These are phyloP conservation scores for Selaginella moellendorffii DNA, from an alignment of 75 land plant species.

Conservation along the genomic window DNA sequence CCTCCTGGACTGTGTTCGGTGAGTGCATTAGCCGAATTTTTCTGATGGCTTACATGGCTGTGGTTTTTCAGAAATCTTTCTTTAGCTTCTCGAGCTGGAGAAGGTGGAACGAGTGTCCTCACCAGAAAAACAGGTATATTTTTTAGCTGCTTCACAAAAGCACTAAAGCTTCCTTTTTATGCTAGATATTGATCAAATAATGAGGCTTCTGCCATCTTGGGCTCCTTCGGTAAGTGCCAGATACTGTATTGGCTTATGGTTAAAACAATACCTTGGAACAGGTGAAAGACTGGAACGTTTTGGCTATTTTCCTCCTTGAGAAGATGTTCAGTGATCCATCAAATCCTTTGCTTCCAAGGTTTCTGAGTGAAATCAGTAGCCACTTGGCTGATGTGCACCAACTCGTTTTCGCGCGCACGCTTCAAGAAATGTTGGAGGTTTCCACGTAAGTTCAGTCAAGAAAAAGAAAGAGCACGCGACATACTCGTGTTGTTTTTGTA, in stretches of 20 bases:
- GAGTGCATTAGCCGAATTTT: background rate
- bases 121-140: background rate
- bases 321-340: slow-evolving; percentile 72
- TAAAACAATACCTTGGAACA: slow-evolving; percentile 7
- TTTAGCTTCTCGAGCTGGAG: background rate
- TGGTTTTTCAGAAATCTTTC: background rate
- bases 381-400: slow-evolving; percentile 31
- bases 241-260: background rate
- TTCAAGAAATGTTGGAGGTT: slow-evolving; percentile 19
- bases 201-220: slow-evolving; percentile 47
- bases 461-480: background rate
- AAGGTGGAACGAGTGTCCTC: background rate
- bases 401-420: slow-evolving; percentile 30
- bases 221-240: slow-evolving; percentile 41
- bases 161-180: too few species aligned
- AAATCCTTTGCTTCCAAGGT: slow-evolving; percentile 58
- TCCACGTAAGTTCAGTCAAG: background rate
- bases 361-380: slow-evolving; percentile 48
- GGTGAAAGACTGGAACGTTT: slow-evolving; percentile 50
- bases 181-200: slow-evolving; percentile 39
- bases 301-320: slow-evolving; percentile 36
- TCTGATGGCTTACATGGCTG: background rate
- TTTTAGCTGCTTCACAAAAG: too few species aligned
- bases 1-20: slow-evolving; percentile 36
- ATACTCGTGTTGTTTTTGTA: slow-evolving; percentile 1